Evolutionary conservation across 805 yeast genomes (phyloP).

Genomic region (Metschnikowia baotianmanensis): DNA sequence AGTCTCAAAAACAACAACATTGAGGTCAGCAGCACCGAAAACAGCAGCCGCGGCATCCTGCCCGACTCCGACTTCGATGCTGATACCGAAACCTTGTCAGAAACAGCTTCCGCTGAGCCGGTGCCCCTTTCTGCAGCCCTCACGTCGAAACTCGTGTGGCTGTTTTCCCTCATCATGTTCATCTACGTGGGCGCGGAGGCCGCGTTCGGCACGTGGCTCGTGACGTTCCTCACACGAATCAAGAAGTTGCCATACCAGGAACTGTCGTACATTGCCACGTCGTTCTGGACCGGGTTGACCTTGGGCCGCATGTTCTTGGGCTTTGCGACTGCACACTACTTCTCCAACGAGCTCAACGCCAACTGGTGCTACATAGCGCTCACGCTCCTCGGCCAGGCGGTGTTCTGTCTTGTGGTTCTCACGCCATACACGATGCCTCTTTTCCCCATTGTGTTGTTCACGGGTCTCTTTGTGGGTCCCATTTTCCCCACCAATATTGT

Average conservation of each 20-base stretch:
- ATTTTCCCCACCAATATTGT: slow-evolving; percentile 67
- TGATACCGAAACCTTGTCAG: no score
- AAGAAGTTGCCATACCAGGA: slow-evolving; percentile 32
- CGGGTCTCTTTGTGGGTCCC: slow-evolving; percentile 55
- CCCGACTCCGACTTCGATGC: neutral
- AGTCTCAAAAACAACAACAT: neutral
- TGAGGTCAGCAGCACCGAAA: neutral
- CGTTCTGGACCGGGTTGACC: slow-evolving; percentile 53
- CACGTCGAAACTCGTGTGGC: slow-evolving; percentile 36
- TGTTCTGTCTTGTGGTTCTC: slow-evolving; percentile 32
- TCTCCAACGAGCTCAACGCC: slow-evolving; percentile 47
- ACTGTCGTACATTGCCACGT: slow-evolving; percentile 48
- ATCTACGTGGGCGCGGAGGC: slow-evolving; percentile 52
- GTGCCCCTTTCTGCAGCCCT: slow-evolving; percentile 33
- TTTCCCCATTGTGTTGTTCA: slow-evolving; percentile 34
- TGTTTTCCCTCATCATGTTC: slow-evolving; percentile 42
- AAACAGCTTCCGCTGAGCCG: slow-evolving; percentile 1
- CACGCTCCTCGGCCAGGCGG: slow-evolving; percentile 28
- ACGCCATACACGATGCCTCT: slow-evolving; percentile 26
- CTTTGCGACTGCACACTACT: slow-evolving; percentile 50
- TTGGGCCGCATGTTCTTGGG: slow-evolving; percentile 49
- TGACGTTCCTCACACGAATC: slow-evolving; percentile 45
- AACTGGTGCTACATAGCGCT: slow-evolving; percentile 38
- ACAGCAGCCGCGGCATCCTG: neutral
- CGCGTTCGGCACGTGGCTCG: slow-evolving; percentile 53